Base-by-base conservation (phyloP, 495 filamentous ascomycete genomes). In the Penicillium paradoxum region DNA sequence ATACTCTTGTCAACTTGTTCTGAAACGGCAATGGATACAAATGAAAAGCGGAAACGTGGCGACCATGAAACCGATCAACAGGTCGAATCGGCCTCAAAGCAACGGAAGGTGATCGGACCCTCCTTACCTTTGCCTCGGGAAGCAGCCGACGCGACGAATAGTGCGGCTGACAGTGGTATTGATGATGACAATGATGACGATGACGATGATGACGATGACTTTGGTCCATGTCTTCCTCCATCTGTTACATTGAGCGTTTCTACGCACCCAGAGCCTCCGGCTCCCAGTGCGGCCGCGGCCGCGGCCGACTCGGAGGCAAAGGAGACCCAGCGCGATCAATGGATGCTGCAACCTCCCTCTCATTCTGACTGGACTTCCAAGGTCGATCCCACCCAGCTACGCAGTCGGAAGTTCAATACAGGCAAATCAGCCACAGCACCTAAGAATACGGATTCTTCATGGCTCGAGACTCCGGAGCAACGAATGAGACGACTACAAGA, bases 391-490 rank as follows among this genome's bases (percentile, higher is more conserved):
- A 93, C 91, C 3, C 88, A 90, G 53, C 72, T 91, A 27, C 83
- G 84, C 47, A 85, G 81, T 63, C 87, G 91, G 36, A 90, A 90
- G 60, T 98, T 98, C 74, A 84, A 86, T 47, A 85, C 82, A 3
- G 86, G 89, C 2, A 87, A 83, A 57, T 79, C 78, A 3, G 76
- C 78, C 6, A 65, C 27, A 55, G 64, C 37, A 13, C 58, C 70
- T 1, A 64, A 62, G 3, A 63, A 75, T 1, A 59, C 66, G 2
- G 75, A 85, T 49, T 78, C 83, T 8, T 78, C 91, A 19, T 98
- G 93, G 93, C 90, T 88, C 0, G 93, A 98, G 62, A 95, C 89
- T 5, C 89, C 91, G 1, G 89, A 92, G 59, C 81, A 97, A 64
- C 95, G 93, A 63, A 81, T 84, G 47, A 82, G 85, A 62, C 76